Percentiles rank a stretch among this genome's conserved stretches.
Evolutionary conservation across 2,329 filamentous ascomycete species (phyloP).

Genomic region (Trichoderma guizhouense): DNA sequence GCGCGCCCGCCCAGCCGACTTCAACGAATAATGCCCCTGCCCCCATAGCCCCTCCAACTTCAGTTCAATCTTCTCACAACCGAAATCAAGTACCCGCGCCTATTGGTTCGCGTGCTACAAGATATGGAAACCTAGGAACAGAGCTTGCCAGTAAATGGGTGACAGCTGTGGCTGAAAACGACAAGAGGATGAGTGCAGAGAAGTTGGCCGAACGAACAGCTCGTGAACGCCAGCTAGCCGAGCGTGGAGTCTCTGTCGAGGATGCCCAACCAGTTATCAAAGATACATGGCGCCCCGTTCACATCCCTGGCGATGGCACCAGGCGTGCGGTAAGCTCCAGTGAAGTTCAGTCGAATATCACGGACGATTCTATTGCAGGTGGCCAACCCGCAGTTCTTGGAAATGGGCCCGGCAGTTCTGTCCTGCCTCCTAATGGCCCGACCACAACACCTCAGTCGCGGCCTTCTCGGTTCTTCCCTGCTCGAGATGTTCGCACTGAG

Average conservation of each 20-base stretch:
- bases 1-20: slow-evolving; percentile 33
- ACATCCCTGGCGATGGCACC: slow-evolving; percentile 37
- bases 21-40: slow-evolving; percentile 41
- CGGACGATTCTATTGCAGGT: slow-evolving; percentile 25
- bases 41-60: slow-evolving; percentile 42
- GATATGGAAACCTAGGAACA: slow-evolving; percentile 27
- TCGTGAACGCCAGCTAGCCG: slow-evolving; percentile 42
- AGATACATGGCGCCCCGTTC: slow-evolving; percentile 52
- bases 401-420: slow-evolving; percentile 23
- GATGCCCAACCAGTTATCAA: slow-evolving; percentile 49
- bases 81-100: slow-evolving; percentile 31
- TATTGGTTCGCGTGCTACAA: slow-evolving; percentile 32
- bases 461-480: slow-evolving; percentile 61
- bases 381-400: slow-evolving; percentile 31
- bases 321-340: slow-evolving; percentile 27
- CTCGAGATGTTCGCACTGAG: slow-evolving; percentile 47
- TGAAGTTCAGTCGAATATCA: slow-evolving; percentile 28
- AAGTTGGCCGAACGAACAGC: slow-evolving; percentile 39
- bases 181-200: slow-evolving; percentile 43
- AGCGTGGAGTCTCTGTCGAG: slow-evolving; percentile 42
- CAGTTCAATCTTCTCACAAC: slow-evolving; percentile 26
- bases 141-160: slow-evolving; percentile 43
- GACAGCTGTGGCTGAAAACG: slow-evolving; percentile 42
- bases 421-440: slow-evolving; percentile 29
- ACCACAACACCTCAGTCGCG: slow-evolving; percentile 45